Base-by-base conservation (phyloP, 176 grass and related monocot genomes). In the Carex myosuroides region DNA sequence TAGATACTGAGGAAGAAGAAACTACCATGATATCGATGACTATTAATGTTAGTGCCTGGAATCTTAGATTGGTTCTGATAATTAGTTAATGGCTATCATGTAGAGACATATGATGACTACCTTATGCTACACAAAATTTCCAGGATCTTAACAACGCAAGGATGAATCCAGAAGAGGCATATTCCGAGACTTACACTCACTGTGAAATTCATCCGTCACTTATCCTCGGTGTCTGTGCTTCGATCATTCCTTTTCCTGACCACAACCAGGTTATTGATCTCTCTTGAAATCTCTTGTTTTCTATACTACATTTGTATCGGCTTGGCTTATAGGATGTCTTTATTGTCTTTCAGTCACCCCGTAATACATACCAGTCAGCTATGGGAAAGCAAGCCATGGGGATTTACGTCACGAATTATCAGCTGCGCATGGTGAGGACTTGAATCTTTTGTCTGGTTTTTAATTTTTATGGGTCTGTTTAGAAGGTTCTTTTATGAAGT, bases 321-420 rank as follows among this genome's bases (percentile, higher is more conserved):
- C 71, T 55, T 62, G 13, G 84, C 79, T 91, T 89, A 87, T 72
- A 77, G 6, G n/a, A 86, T 60, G 21, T 62, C 37, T 44, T 84
- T 22, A 82, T 85, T 62, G 71, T 70, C 57, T 67, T 54, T 64
- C 85, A 99, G 96, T 99, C 96, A 58, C 96, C 96, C 70, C 96
- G 96, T 99, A 99, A 99, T 90, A 99, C 96, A 78, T 99, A 99
- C 82, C 96, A 99, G 41, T 99, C 96, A 70, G 96, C 96, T 82
- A 99, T 99, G 96, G 96, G 96, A 58, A 99, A 99, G 64, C 96
- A 99, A 95, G 96, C 96, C 61, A 99, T 99, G 96, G 96, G 96
- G 79, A 99, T 99, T 52, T 99, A 99, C 73, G 96, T 99, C 35
- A 99, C 96, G n/a, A 99, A 99, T 60, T 99, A 99, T 80, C 96